Conservation (phyloP, 768 basidiomycete genomes). For the Termitomyces sp. region DNA sequence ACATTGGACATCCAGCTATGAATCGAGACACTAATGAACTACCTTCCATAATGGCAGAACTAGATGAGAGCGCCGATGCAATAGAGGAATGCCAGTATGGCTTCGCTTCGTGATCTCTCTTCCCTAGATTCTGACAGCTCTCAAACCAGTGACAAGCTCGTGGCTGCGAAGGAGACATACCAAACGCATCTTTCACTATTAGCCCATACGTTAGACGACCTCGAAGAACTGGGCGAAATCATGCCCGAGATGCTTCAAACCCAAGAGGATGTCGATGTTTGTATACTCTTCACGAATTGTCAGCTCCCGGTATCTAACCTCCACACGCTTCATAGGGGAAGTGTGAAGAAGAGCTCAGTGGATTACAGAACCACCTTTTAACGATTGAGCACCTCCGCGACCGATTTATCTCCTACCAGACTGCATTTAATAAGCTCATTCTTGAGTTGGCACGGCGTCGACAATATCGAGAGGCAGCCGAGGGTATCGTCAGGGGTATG, state of each 20-base stretch:
- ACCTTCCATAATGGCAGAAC: constrained; percentile 65
- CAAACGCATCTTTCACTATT: constrained; percentile 47
- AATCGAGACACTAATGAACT: constrained; percentile 76
- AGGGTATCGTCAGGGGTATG: constrained; percentile 63
- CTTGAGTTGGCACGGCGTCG: constrained; percentile 66
- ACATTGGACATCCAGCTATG: constrained; percentile 49
- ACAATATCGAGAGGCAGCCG: constrained; percentile 60
- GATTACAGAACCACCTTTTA: constrained; percentile 55
- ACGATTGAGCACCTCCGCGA: constrained; percentile 60
- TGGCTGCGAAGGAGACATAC: constrained; percentile 33
- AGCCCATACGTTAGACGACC: constrained; percentile 46
- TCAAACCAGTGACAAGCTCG: constrained; percentile 42
- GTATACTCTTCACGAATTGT: constrained; percentile 1
- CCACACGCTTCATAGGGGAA: constrained; percentile 30
- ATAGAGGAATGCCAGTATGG: constrained; percentile 58
- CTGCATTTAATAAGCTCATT: constrained; percentile 68
- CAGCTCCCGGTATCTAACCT: not conserved
- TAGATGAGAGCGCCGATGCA: constrained; percentile 50
- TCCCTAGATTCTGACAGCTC: not conserved
- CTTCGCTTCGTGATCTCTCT: not conserved
- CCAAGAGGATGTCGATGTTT: constrained; percentile 66
- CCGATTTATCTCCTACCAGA: constrained; percentile 63
- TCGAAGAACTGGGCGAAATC: constrained; percentile 75
- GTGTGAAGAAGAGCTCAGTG: constrained; percentile 46
- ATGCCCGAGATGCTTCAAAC: constrained; percentile 72